Evolutionary conservation across 78 protist genomes (phyloP), one percentile per base, ranked within the genome.

Genomic region (Salpingoeca rosetta): DNA sequence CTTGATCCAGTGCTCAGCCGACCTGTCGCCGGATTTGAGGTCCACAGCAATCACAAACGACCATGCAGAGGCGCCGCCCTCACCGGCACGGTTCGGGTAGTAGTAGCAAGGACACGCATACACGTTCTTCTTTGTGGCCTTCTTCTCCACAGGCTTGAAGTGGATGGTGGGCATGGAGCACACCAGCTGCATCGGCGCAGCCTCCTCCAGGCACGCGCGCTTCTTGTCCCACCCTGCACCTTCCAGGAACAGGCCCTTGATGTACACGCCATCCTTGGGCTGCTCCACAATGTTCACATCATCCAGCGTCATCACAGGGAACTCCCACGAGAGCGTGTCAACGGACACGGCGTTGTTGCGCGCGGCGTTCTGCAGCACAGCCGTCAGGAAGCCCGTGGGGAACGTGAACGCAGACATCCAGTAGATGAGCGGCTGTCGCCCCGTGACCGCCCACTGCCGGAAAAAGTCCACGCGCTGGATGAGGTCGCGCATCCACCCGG

Each of bases 361-460:
- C 36, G 94, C 93, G 0, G 85, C 28, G 56, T 42, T 79, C 88
- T 95, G 97, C 88, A 87, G 56, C 65, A 95, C 81, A 22, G 95
- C 95, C 26, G 96, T 96, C 81, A 96, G 90, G 92, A 94, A 96
- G 73, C 95, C 96, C 25, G 94, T 92, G 11, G 98, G 98, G 90
- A 88, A 96, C 39, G 96, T 94, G 84, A 96, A 92, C 36, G 95
- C 96, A 36, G 89, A 73, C 38, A 96, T 90, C 96, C 96, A 94
- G 83, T 91, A 93, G 45, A 91, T 92, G 28, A 31, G 78, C 28
- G 96, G 96, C 31, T 35, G 80, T 0, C 37, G 31, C 28, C 89
- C 92, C 27, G 43, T 11, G 2, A 75, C 90, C 22, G 40, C 7
- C 89, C 93, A 91, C 39, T n/a, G 24, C 76, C 31, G 0, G 73